These are phyloP conservation scores for Solanum megistacrolobum DNA, from an alignment of 257 asterid species.

Conservation along the genomic window DNA sequence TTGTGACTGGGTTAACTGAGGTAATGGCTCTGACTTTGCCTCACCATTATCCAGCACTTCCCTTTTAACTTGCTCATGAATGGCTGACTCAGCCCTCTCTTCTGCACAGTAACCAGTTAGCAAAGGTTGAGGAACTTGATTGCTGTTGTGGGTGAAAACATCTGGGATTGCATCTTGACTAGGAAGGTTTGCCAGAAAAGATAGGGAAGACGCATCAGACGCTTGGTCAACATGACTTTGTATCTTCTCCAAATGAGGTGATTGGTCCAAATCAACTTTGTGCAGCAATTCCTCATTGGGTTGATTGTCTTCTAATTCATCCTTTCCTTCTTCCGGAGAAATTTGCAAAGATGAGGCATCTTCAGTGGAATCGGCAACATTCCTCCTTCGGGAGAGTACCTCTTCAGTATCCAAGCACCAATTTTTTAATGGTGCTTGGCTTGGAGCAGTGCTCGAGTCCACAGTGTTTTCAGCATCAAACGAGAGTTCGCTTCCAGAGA, in stretches of 20 bases:
- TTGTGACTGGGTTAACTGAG: not conserved
- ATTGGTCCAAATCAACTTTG: slow-evolving; percentile 11
- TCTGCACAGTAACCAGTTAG: not conserved
- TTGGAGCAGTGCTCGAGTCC: slow-evolving; percentile 10
- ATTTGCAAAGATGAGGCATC: slow-evolving; percentile 10
- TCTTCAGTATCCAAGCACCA: slow-evolving; percentile 22
- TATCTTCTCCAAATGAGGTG: slow-evolving; percentile 13
- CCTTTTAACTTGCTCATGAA: not conserved
- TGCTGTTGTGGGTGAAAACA: not conserved
- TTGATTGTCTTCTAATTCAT: slow-evolving; percentile 16
- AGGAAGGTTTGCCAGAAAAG: slow-evolving; percentile 9
- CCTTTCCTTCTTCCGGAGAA: slow-evolving; percentile 19
- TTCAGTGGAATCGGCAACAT: slow-evolving; percentile 1
- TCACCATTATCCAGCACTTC: not conserved
- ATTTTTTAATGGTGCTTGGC: slow-evolving; percentile 20
- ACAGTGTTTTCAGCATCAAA: slow-evolving; percentile 19
- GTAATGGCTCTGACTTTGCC: not conserved
- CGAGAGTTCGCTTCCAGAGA: slow-evolving; percentile 4
- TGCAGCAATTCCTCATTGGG: slow-evolving; percentile 17
- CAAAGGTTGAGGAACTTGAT: not conserved
- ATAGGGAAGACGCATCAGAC: slow-evolving; percentile 8
- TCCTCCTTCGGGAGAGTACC: slow-evolving; percentile 17
- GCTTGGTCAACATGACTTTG: slow-evolving; percentile 16
- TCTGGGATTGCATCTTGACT: slow-evolving; percentile 2
- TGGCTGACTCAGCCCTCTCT: not conserved